Evolutionary conservation across 805 yeast species (phyloP).

Genomic region (Pichia sporocuriosa): DNA sequence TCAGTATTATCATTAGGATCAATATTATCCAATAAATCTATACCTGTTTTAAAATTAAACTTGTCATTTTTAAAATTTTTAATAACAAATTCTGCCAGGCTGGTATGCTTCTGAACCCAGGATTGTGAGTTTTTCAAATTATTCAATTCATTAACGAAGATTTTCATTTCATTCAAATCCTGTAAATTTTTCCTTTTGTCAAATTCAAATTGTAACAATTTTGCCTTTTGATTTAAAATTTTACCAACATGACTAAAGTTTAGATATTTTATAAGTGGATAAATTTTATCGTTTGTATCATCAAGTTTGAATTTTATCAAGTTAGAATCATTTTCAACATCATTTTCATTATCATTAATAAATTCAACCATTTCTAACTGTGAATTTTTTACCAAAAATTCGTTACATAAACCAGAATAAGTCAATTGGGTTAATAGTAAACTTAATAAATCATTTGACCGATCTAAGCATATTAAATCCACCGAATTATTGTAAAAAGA

Average conservation of each 20-base stretch:
- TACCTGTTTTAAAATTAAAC: constrained; percentile 16
- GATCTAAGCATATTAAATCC: constrained; percentile 72
- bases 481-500: constrained; percentile 38
- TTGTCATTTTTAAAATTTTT: constrained; percentile 30
- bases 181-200: constrained; percentile 52
- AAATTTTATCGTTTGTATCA: constrained; percentile 40
- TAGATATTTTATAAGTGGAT: constrained; percentile 46
- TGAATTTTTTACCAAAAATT: too few species aligned
- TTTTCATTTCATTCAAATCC: constrained; percentile 58
- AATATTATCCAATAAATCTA: constrained; percentile 14
- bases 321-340: neutral
- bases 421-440: constrained; percentile 71
- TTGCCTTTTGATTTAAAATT: constrained; percentile 63
- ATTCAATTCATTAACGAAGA: constrained; percentile 64
- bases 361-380: neutral
- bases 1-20: neutral
- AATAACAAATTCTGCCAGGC: constrained; percentile 57
- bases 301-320: constrained; percentile 20
- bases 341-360: too few species aligned
- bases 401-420: constrained; percentile 78
- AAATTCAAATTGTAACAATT: constrained; percentile 59
- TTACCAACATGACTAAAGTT: constrained; percentile 81
- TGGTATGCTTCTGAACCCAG: constrained; percentile 64
- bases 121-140: constrained; percentile 61
- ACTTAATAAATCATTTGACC: constrained; percentile 68